Evolutionary conservation across 1,284 basidiomycete genomes (phyloP), one percentile per base, ranked within the genome.

Genomic region (Termitomyces sp.): DNA sequence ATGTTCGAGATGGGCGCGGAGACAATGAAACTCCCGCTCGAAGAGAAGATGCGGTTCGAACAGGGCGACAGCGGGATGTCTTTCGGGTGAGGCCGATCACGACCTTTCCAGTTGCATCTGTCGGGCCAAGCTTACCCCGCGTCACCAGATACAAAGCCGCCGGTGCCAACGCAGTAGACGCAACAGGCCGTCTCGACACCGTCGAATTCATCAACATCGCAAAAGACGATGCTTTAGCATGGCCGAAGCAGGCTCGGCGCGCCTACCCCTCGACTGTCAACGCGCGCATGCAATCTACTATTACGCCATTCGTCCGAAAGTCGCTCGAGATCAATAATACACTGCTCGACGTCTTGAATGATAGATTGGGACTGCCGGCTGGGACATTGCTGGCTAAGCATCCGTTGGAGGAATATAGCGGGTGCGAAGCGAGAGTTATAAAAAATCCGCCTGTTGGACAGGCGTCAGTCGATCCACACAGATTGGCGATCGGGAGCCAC

Each of bases 171-270:
- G 83, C 81, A 13, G 79, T 83, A 3, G 82, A 88, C 62, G 78
- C 80, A n/a, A 73, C 73, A n/a, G 86, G 86, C 39, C 57, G 63
- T 50, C 59, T 62, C 65, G 85, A 88, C 65, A 79, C 77, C 0
- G 75, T 78, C 12, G 84, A 88, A 62, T 87, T 86, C 67, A 70
- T 88, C 58, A 87, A 88, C 61, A 67, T 88, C 21, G 70, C 86
- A 0, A 83, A 84, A 63, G 84, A 88, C 62, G 86, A 88, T 58
- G 81, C 74, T 0, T 63, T 86, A 0, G 74, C 81, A 0, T 86
- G 75, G 69, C 84, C 84, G 0, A 58, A 68, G 1, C 68, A 75
- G 26, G 73, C 72, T 8, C 75, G 79, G 36, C 77, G 84, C 21
- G 70, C 71, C 0, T 88, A 87, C 61, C 85, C 84, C 0, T 62